A percentile compares a stretch with the other conserved stretches of the same genome.
phyloP scores from a whole-genome alignment of 78 protist species.

The Protostelium mycophagum region DNA sequence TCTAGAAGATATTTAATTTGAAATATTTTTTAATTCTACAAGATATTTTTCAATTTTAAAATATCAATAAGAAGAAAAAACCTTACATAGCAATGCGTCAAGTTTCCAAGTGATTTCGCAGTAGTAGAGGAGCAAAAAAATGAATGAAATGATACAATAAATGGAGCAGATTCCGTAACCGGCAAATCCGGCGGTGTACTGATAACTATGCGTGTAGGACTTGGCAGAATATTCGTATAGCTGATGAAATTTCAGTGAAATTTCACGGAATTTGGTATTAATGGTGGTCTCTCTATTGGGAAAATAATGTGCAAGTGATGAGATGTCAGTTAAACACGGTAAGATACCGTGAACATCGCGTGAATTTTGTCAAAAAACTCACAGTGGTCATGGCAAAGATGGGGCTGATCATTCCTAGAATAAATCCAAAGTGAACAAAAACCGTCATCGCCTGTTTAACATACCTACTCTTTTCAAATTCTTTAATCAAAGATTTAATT shows the following conservation, averaged over 20 bases:
- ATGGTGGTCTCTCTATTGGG: too few species aligned
- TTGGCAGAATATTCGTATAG: neutral
- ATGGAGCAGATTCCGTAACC: neutral
- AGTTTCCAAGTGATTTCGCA: neutral
- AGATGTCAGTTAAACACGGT: too few species aligned
- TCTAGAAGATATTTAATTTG: too few species aligned
- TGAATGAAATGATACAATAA: neutral
- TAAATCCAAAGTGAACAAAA: neutral
- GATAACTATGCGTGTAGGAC: neutral
- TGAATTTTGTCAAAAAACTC: too few species aligned
- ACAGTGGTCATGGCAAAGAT: neutral
- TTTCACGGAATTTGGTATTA: too few species aligned
- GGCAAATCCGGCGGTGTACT: neutral
- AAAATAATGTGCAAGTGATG: neutral
- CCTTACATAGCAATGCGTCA: neutral
- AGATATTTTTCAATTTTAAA: too few species aligned
- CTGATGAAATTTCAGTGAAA: neutral
- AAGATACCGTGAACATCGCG: too few species aligned
- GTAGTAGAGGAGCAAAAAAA: neutral
- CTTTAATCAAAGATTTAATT: too few species aligned
- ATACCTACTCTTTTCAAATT: neutral
- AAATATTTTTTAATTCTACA: too few species aligned
- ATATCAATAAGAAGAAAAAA: too few species aligned
- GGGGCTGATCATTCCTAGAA: neutral
- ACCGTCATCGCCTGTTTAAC: neutral